A percentile compares a stretch with the other conserved stretches of the same genome.
phyloP scores from a whole-genome alignment of 352 stramenopile genomes.

The Globisporangium irregulare region DNA sequence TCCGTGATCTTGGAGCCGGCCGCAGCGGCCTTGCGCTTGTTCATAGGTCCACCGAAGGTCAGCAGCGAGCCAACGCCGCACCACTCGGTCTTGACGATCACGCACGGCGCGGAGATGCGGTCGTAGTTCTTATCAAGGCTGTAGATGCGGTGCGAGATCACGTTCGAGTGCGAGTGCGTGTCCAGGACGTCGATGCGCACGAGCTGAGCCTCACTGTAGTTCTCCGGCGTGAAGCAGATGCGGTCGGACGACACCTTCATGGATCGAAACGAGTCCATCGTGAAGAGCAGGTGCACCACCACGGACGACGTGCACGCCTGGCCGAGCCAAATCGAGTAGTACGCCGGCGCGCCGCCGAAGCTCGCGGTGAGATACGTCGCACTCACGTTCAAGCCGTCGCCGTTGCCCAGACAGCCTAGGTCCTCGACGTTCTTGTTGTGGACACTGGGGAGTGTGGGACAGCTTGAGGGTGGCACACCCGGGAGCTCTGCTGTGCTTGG shows the following conservation, averaged over 20 bases:
- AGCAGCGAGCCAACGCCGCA: conserved; percentile 35
- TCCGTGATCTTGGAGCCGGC: conserved; percentile 25
- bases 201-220: conserved; percentile 52
- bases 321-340: conserved; percentile 58
- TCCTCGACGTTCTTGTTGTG: neutral
- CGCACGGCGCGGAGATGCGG: conserved; percentile 39
- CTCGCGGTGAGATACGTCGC: conserved; percentile 45
- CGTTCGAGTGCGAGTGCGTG: conserved; percentile 36
- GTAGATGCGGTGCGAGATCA: conserved; percentile 61
- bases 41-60: conserved; percentile 41
- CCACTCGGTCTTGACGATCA: conserved; percentile 47
- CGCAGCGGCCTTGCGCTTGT: conserved; percentile 40
- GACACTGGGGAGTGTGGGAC: neutral
- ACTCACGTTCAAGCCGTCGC: conserved; percentile 27
- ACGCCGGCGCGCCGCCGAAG: conserved; percentile 55
- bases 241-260: conserved; percentile 62
- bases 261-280: conserved; percentile 34
- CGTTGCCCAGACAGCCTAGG: conserved; percentile 3
- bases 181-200: conserved; percentile 60
- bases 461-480: neutral
- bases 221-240: conserved; percentile 69
- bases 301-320: conserved; percentile 61
- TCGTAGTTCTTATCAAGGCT: conserved; percentile 69
- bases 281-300: conserved; percentile 64
- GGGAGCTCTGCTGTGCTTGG: neutral